These are phyloP conservation scores for Saccharomycopsis babjevae DNA, from an alignment of 805 yeast genomes.

Conservation along the genomic window DNA sequence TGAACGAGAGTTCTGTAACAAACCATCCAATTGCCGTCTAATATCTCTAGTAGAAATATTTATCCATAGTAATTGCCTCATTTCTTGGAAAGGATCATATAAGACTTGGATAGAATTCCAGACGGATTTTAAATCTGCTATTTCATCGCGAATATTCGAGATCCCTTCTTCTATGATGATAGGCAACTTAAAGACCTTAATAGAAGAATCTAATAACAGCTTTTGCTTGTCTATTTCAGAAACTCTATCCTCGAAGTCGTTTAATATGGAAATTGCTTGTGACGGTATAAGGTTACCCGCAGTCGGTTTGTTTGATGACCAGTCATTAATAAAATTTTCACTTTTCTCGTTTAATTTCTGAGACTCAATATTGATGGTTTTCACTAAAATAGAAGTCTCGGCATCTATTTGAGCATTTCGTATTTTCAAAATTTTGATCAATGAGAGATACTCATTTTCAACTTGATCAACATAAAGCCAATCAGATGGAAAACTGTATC, in stretches of 20 bases:
- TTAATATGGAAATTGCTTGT: slow-evolving; percentile 33
- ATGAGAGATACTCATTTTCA: slow-evolving; percentile 35
- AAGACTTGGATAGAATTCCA: slow-evolving; percentile 53
- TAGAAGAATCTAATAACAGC: slow-evolving; percentile 26
- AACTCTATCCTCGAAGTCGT: slow-evolving; percentile 24
- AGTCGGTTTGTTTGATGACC: slow-evolving; percentile 42
- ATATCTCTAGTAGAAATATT: slow-evolving; percentile 35
- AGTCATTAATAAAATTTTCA: slow-evolving; percentile 27
- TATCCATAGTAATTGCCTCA: slow-evolving; percentile 40
- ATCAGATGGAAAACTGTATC: slow-evolving; percentile 38
- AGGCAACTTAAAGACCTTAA: slow-evolving; percentile 27
- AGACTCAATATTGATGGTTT: slow-evolving; percentile 34
- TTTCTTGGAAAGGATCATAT: slow-evolving; percentile 35
- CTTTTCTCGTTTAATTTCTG: slow-evolving; percentile 28
- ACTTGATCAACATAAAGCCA: slow-evolving; percentile 62
- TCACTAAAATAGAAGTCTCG: slow-evolving; percentile 33
- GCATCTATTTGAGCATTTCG: slow-evolving; percentile 31
- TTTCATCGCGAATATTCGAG: slow-evolving; percentile 33
- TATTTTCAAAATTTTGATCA: slow-evolving; percentile 29
- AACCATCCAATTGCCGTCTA: slow-evolving; percentile 39
- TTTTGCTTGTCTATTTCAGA: slow-evolving; percentile 12
- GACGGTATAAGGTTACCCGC: slow-evolving; percentile 33
- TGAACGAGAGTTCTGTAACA: slow-evolving; percentile 35
- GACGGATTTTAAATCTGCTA: slow-evolving; percentile 45
- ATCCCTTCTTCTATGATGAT: slow-evolving; percentile 25